Evolutionary conservation across 257 asterid species (phyloP).

Genomic region (Petunia axillaris): DNA sequence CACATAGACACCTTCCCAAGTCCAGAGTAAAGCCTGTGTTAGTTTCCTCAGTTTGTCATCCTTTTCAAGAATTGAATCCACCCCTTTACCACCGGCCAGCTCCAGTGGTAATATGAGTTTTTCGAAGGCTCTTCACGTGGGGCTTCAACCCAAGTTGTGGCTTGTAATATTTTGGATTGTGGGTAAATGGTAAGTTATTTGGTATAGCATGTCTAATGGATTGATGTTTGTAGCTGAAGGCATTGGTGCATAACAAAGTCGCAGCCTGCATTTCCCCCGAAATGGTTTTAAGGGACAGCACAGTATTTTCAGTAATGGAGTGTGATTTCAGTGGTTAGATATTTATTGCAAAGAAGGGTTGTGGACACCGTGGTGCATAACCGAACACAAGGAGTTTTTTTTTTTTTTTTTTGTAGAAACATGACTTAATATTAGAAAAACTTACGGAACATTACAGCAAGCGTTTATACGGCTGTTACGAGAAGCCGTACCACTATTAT

Average conservation of each 20-base stretch:
- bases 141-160: not conserved
- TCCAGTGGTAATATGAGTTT: too few relatives aligned
- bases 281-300: too few relatives aligned
- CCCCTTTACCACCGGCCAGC: not conserved
- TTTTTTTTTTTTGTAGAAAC: too few relatives aligned
- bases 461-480: too few relatives aligned
- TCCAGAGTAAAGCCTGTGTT: constrained; percentile 61
- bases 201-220: not conserved
- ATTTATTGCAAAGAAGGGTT: too few relatives aligned
- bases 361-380: too few relatives aligned
- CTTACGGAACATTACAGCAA: too few relatives aligned
- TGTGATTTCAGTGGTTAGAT: too few relatives aligned
- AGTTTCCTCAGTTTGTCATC: constrained; percentile 54
- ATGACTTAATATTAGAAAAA: too few relatives aligned
- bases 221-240: constrained; percentile 9
- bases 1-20: constrained; percentile 68
- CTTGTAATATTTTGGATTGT: constrained; percentile 5
- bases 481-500: too few relatives aligned
- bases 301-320: too few relatives aligned
- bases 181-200: not conserved
- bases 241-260: constrained; percentile 2
- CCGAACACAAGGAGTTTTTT: too few relatives aligned
- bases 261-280: constrained; percentile 11
- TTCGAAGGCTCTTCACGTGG: constrained; percentile 15
- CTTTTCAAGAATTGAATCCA: constrained; percentile 48